phyloP scores from a whole-genome alignment of 352 stramenopile species.

The Globisporangium viniferum region DNA sequence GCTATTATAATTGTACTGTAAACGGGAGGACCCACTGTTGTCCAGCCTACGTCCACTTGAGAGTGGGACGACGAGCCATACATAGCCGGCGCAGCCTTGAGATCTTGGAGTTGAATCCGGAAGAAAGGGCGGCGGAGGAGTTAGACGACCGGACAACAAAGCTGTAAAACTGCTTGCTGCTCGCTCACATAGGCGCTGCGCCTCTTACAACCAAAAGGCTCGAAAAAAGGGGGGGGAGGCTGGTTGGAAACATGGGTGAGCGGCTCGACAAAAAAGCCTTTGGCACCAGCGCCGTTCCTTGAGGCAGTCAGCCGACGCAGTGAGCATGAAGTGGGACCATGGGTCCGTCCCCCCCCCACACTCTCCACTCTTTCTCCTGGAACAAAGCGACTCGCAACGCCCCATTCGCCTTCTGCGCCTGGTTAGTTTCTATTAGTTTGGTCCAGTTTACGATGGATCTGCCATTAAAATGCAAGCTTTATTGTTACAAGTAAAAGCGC shows the following conservation, averaged over 20 bases:
- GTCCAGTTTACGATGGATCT: no score
- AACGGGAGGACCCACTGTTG: neutral
- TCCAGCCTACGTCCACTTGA: slow-evolving; percentile 1
- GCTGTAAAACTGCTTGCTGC: neutral
- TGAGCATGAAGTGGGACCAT: neutral
- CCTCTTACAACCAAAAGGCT: no score
- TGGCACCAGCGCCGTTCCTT: neutral
- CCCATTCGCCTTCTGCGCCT: neutral
- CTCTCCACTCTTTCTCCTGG: no score
- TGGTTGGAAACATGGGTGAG: neutral
- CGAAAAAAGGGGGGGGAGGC: neutral
- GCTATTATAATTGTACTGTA: neutral
- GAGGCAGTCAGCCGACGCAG: neutral
- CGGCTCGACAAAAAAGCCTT: neutral
- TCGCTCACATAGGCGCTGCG: neutral
- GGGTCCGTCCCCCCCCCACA: neutral
- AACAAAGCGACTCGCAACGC: no score
- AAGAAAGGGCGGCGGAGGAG: neutral
- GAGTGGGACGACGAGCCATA: neutral
- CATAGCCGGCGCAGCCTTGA: neutral
- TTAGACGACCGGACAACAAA: slow-evolving; percentile 3
- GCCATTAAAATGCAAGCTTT: no score
- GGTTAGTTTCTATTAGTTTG: no score
- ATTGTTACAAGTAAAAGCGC: no score
- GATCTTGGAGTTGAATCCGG: slow-evolving; percentile 13